Evolutionary conservation across 352 stramenopile species (phyloP).

Genomic region (Plasmopara muralis): DNA sequence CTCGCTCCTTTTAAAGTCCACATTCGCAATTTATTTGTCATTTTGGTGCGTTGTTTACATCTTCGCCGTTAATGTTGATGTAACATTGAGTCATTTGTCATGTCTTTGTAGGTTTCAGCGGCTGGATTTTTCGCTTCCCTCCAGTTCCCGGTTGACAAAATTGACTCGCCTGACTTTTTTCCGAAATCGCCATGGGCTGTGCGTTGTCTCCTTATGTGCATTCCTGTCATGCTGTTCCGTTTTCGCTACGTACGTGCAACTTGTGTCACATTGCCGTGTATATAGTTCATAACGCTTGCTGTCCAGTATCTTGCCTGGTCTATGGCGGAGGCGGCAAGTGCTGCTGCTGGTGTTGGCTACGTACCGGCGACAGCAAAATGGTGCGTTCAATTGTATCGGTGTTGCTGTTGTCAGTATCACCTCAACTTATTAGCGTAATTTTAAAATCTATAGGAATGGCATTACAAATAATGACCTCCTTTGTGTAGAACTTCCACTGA

Average conservation of each 20-base stretch:
- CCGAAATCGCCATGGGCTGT: slow-evolving; percentile 46
- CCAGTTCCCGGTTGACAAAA: slow-evolving; percentile 69
- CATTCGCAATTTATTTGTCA: slow-evolving; percentile 64
- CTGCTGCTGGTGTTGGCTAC: slow-evolving; percentile 72
- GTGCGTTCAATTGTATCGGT: slow-evolving; percentile 16
- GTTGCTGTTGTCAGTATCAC: not conserved
- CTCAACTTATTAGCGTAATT: not conserved
- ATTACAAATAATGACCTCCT: slow-evolving; percentile 85
- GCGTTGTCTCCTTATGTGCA: slow-evolving; percentile 66
- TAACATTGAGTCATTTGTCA: not conserved
- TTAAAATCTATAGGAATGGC: slow-evolving; percentile 43
- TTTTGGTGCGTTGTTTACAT: slow-evolving; percentile 38
- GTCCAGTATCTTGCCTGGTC: slow-evolving; percentile 81
- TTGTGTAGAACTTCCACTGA: slow-evolving; percentile 81
- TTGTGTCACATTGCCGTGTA: not conserved
- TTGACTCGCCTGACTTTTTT: slow-evolving; percentile 73
- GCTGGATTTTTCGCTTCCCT: slow-evolving; percentile 67
- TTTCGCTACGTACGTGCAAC: slow-evolving; percentile 68
- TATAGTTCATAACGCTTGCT: slow-evolving; percentile 2
- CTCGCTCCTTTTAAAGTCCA: slow-evolving; percentile 58
- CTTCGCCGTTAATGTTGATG: not conserved
- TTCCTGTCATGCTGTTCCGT: slow-evolving; percentile 72
- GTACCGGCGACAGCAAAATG: slow-evolving; percentile 72
- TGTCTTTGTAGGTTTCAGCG: slow-evolving; percentile 41
- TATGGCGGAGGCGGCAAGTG: slow-evolving; percentile 67